Evolutionary conservation across 768 basidiomycete genomes (phyloP).

Genomic region (Terana coerulea): DNA sequence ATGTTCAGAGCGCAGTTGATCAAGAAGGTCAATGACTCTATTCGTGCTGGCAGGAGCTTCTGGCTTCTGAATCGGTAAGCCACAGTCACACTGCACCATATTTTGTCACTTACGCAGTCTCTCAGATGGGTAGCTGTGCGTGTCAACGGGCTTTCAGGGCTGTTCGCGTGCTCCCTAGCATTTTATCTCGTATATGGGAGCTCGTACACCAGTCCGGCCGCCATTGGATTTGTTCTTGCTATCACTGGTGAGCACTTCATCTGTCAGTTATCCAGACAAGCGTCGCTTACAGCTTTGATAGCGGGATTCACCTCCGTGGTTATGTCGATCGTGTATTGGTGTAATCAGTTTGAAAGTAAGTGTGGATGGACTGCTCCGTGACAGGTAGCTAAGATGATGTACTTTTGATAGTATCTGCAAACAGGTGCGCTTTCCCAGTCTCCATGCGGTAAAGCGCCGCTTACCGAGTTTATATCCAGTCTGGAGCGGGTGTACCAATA

Average conservation of each 20-base stretch:
- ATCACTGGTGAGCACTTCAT: constrained; percentile 33
- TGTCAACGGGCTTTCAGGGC: constrained; percentile 50
- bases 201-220: constrained; percentile 36
- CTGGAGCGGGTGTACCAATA: constrained; percentile 52
- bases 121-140: constrained; percentile 44
- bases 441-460: no score
- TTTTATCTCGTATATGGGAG: constrained; percentile 45
- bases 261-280: not conserved
- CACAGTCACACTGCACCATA: constrained; percentile 1
- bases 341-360: constrained; percentile 43
- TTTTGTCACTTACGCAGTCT: not conserved
- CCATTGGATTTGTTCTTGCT: constrained; percentile 34
- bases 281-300: not conserved
- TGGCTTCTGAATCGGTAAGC: constrained; percentile 44
- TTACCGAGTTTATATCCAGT: no score
- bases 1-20: constrained; percentile 38
- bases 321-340: constrained; percentile 41
- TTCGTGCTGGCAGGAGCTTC: constrained; percentile 35
- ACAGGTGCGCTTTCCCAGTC: no score
- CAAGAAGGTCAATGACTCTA: constrained; percentile 44
- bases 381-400: no score
- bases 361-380: no score
- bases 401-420: no score
- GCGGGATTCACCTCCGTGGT: constrained; percentile 56
- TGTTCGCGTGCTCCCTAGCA: constrained; percentile 46